Evolutionary conservation across 768 basidiomycete genomes (phyloP), one percentile per base, ranked within the genome.

Genomic region (Sutorius australiensis): DNA sequence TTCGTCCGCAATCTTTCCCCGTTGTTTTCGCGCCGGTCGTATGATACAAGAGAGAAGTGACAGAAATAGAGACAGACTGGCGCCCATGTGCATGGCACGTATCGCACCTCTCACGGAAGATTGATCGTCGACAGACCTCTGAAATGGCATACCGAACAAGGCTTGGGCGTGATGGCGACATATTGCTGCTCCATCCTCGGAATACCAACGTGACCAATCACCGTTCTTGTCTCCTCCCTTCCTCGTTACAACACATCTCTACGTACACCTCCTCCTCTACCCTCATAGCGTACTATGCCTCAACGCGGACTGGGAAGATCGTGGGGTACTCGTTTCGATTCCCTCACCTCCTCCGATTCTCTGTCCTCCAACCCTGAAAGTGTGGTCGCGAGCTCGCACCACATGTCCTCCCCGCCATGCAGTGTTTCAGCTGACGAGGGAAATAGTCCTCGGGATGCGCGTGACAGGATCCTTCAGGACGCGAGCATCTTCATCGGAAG

Each of bases 401-500:
- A 16, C 37, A 4, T 36, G 40, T 52, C 62, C 46, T 48, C 57
- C 59, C 56, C 63, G 44, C 56, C 59, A 31, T 42, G 28, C 30
- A 58, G 45, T 46, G 32, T 53, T 42, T 57, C 32, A 31, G 55
- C 53, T 1, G 58, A 67, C 32, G 68, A 62, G 38, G 67, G 58
- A 39, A 59, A 76, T 63, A 56, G 74, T 72, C 16, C 50, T 9
- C 59, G 52, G 43, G 68, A 82, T 72, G 16, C 53, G 14, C 58
- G 55, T 46, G 67, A 83, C 41, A 81, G 75, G 61, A 74, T 79
- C 64, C 78, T 81, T 50, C 86, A 89, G 65, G 85, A 91, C 58
- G 83, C 88, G 37, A 90, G 87, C 61, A 78, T 92, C 61, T 92
- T 92, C 67, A 84, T 92, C 54, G 90, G 91, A 67, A 90, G 89